Base-by-base conservation (phyloP, 2,329 filamentous ascomycete species). In the Elsinoe australis region DNA sequence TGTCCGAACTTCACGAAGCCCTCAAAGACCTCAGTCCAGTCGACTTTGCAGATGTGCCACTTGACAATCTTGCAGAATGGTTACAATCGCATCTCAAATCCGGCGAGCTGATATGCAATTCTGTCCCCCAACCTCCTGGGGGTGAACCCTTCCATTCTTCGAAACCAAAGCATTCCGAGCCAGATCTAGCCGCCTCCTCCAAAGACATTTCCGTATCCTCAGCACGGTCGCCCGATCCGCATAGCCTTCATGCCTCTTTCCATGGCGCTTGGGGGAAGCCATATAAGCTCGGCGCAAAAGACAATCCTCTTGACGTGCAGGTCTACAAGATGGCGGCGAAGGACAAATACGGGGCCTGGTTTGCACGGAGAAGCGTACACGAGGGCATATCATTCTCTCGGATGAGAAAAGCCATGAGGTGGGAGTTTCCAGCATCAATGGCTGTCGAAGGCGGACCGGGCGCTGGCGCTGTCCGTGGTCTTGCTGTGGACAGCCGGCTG, bases 301-400 rank as follows among this genome's bases (percentile, higher is more conserved):
- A 89, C 15, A 92, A 94, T 59, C 85, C 87, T 0, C 71, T 87
- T 6, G 80, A 75, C 0, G 81, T 95, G 53, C 75, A 73, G 49
- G 80, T 95, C 18, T 95, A 85, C 69, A 94, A 94, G 64, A 74
- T 92, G 51, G 69, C 74, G 0, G 79, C 83, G 2, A 83, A 85
- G 57, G 90, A 96, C 64, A 81, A 87, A 29, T 82, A 82, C 54
- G 90, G 89, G 2, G 75, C 85, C 5, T 96, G 90, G 90, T 96
- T 95, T 65, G 87, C 87, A 18, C 72, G 90, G 49, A 73, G 84
- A 41, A 94, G 87, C 61, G 73, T 94, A 15, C 88, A 95, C 59
- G 80, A 85, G 56, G 85, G 83, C 0, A 63, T 94, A 15, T 73
- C 80, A 0, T 95, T 94, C 63, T 75, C 78, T 15, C 81, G 79